Percentiles rank a stretch among this genome's conserved stretches.
Evolutionary conservation across 495 filamentous ascomycete species (phyloP).

Genomic region (Aspergillus cristatus): DNA sequence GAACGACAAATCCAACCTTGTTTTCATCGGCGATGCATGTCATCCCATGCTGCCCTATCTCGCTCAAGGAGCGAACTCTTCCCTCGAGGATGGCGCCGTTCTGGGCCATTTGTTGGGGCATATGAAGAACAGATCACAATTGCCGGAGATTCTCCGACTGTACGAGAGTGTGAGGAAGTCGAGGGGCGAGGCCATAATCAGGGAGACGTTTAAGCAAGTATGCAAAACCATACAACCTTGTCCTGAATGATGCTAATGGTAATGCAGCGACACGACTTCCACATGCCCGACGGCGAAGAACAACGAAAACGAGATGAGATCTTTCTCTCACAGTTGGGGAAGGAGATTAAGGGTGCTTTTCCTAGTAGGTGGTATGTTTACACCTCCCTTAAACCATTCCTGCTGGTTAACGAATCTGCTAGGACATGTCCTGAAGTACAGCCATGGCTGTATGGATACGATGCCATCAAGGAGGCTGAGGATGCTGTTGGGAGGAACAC

Average conservation of each 20-base stretch:
- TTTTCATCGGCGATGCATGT: slow-evolving; percentile 50
- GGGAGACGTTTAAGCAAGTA: slow-evolving; percentile 39
- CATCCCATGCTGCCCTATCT: slow-evolving; percentile 63
- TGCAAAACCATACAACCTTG: not conserved
- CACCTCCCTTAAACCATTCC: not conserved
- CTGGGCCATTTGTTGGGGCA: slow-evolving; percentile 35
- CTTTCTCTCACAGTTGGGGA: slow-evolving; percentile 35
- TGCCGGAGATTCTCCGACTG: slow-evolving; percentile 38
- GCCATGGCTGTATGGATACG: slow-evolving; percentile 53
- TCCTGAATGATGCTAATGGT: not conserved
- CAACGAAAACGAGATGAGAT: slow-evolving; percentile 43
- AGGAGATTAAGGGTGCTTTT: slow-evolving; percentile 39
- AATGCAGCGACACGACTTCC: slow-evolving; percentile 47
- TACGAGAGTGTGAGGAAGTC: slow-evolving; percentile 56
- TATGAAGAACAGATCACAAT: slow-evolving; percentile 27
- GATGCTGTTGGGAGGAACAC: slow-evolving; percentile 33
- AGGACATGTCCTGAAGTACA: slow-evolving; percentile 52
- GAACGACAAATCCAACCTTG: slow-evolving; percentile 27
- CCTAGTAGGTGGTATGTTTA: slow-evolving; percentile 43
- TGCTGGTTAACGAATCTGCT: not conserved
- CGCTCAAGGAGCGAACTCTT: slow-evolving; percentile 46
- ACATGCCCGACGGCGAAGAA: slow-evolving; percentile 46
- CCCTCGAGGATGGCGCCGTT: slow-evolving; percentile 44
- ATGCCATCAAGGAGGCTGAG: slow-evolving; percentile 49
- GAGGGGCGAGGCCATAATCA: slow-evolving; percentile 47